Evolutionary conservation across 768 basidiomycete genomes (phyloP).

Genomic region (Candolleomyces eurysporus): DNA sequence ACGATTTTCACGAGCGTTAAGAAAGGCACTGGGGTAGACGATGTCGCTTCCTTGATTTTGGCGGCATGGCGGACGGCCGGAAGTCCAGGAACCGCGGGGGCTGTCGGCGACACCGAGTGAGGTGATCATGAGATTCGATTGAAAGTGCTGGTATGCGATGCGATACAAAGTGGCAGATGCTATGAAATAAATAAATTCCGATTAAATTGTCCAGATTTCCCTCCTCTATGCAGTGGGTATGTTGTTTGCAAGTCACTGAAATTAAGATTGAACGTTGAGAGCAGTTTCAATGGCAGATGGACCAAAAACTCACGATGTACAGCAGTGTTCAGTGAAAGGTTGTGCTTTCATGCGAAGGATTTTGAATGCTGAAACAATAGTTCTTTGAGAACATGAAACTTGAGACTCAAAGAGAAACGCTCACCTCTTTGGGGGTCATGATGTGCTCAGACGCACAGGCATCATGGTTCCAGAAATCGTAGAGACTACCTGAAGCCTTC

Average conservation of each 20-base stretch:
- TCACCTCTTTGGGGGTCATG: background rate
- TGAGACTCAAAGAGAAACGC: background rate
- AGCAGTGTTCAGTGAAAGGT: background rate
- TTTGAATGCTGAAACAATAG: background rate
- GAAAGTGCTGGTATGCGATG: background rate
- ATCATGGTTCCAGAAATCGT: no score
- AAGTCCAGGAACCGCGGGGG: conserved; percentile 60
- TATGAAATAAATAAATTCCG: background rate
- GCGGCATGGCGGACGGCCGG: conserved; percentile 88
- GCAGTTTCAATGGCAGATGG: no score
- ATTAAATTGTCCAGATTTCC: no score
- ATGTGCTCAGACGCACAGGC: background rate
- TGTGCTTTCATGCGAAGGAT: background rate
- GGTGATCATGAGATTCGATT: background rate
- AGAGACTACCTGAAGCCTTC: background rate
- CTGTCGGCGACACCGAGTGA: conserved; percentile 35
- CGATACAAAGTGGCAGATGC: background rate
- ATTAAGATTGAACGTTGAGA: no score
- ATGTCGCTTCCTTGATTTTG: conserved; percentile 76
- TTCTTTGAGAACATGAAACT: background rate
- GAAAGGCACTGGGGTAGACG: conserved; percentile 73
- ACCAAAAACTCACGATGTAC: no score
- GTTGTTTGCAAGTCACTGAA: no score
- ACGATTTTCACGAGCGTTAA: conserved; percentile 89
- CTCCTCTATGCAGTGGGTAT: no score